These are phyloP conservation scores for Irpex sp. DNA, from an alignment of 1,284 basidiomycete genomes.

Conservation along the genomic window DNA sequence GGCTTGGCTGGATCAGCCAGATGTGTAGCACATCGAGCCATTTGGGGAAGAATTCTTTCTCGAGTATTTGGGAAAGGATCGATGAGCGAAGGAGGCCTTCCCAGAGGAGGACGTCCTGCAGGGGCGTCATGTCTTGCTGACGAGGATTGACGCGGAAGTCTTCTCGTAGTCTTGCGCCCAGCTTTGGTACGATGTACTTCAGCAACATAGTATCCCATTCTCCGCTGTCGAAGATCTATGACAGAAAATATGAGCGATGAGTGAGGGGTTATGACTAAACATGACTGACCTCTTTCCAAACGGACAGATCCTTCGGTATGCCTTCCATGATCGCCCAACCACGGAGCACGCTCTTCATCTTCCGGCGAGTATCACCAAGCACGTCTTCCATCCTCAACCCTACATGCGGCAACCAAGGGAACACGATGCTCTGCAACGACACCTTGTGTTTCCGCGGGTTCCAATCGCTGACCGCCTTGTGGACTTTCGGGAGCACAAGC, in stretches of 20 bases:
- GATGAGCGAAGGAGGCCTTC: constrained; percentile 66
- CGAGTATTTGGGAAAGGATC: constrained; percentile 78
- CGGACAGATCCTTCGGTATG: constrained; percentile 68
- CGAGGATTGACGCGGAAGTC: constrained; percentile 88
- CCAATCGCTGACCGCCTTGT: constrained; percentile 85
- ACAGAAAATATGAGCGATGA: constrained; percentile 1
- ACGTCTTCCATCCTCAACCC: constrained; percentile 78
- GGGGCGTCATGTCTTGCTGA: constrained; percentile 81
- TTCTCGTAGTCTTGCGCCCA: constrained; percentile 75
- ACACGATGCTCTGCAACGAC: constrained; percentile 79
- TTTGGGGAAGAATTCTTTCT: constrained; percentile 92
- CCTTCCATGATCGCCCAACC: constrained; percentile 76
- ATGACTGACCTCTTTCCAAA: constrained; percentile 78
- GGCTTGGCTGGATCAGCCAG: constrained; percentile 85
- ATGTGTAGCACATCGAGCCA: constrained; percentile 91
- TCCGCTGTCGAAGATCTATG: constrained; percentile 63
- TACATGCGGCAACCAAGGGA: constrained; percentile 93
- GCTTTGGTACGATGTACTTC: constrained; percentile 88
- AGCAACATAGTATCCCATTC: constrained; percentile 94
- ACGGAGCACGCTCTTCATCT: constrained; percentile 77
- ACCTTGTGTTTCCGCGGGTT: constrained; percentile 47
- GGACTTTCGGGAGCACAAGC: constrained; percentile 89
- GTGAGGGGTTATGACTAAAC: constrained; percentile 12
- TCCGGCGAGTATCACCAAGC: constrained; percentile 81
- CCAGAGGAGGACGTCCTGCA: constrained; percentile 83